These are phyloP conservation scores for Tarenaya hassleriana DNA, from an alignment of 345 rosid genomes.

Conservation along the genomic window DNA sequence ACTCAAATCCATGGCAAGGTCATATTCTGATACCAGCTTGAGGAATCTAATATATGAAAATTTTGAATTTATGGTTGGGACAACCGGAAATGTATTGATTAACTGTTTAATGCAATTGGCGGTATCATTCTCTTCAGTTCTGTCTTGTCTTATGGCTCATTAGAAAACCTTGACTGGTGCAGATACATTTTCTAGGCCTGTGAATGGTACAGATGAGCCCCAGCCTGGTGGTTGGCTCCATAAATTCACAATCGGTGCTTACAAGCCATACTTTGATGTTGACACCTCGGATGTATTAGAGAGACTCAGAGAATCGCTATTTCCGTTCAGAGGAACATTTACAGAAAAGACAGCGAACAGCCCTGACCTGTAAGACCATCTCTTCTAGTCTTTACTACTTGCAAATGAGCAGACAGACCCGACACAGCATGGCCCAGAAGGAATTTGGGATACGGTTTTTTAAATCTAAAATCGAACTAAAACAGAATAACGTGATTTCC, in stretches of 20 bases:
- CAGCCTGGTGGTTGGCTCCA: conserved; percentile 77
- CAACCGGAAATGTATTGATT: background rate
- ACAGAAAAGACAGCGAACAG: conserved; percentile 71
- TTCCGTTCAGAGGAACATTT: conserved; percentile 87
- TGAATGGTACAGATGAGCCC: conserved; percentile 53
- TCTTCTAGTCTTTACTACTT: background rate
- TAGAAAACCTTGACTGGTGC: conserved; percentile 22
- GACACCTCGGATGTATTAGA: conserved; percentile 89
- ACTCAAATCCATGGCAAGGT: background rate
- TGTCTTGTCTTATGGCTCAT: conserved; percentile 9
- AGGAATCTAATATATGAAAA: conserved; percentile 6
- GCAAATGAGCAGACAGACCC: too few relatives aligned
- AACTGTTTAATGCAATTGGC: background rate
- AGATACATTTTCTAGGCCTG: conserved; percentile 85
- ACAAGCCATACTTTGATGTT: conserved; percentile 90
- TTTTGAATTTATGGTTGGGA: too few relatives aligned
- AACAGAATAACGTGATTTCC: conserved; percentile 12
- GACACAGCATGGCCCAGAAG: too few relatives aligned
- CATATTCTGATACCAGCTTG: background rate
- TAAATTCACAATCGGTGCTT: conserved; percentile 64
- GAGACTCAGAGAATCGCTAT: conserved; percentile 85
- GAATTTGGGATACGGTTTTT: background rate
- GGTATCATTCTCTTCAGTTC: background rate
- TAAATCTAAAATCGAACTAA: background rate
- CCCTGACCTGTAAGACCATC: conserved; percentile 75